Conservation (phyloP, 805 yeast species). For the Peterozyma xylosa region DNA sequence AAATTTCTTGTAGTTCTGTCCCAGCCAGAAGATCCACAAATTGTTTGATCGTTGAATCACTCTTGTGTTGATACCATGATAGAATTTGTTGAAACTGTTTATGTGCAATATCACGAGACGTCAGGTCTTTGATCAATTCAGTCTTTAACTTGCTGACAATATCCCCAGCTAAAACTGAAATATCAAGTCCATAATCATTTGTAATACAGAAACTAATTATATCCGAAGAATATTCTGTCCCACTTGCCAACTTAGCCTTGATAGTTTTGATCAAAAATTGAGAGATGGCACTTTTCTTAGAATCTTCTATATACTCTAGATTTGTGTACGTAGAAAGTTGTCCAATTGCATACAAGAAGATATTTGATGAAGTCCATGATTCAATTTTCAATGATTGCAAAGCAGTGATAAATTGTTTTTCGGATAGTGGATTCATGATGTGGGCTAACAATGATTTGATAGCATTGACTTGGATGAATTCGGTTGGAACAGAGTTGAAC, state of each 20-base stretch:
- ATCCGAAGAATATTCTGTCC: too few species aligned
- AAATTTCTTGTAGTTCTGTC: too few species aligned
- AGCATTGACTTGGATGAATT: not conserved
- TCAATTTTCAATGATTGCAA: conserved; percentile 3
- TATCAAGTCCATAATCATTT: not conserved
- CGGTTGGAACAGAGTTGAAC: not conserved
- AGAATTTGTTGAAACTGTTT: too few species aligned
- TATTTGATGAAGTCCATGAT: not conserved
- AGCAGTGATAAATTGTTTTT: conserved; percentile 4
- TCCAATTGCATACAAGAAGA: not conserved
- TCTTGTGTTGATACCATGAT: too few species aligned
- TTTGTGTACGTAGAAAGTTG: not conserved
- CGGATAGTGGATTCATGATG: conserved; percentile 3
- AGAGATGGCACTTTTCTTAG: not conserved
- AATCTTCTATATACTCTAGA: not conserved
- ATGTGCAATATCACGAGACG: too few species aligned
- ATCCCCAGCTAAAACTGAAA: not conserved
- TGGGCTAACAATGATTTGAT: conserved; percentile 1
- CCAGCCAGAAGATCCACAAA: too few species aligned
- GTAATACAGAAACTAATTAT: not conserved
- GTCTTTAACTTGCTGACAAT: too few species aligned
- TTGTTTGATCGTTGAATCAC: too few species aligned
- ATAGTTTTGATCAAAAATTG: not conserved
- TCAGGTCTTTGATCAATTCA: too few species aligned
- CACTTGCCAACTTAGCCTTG: not conserved